Percentiles rank a stretch among this genome's conserved stretches.
phyloP scores from a whole-genome alignment of 1,284 basidiomycete genomes.

The Violaceomyces palustris region DNA sequence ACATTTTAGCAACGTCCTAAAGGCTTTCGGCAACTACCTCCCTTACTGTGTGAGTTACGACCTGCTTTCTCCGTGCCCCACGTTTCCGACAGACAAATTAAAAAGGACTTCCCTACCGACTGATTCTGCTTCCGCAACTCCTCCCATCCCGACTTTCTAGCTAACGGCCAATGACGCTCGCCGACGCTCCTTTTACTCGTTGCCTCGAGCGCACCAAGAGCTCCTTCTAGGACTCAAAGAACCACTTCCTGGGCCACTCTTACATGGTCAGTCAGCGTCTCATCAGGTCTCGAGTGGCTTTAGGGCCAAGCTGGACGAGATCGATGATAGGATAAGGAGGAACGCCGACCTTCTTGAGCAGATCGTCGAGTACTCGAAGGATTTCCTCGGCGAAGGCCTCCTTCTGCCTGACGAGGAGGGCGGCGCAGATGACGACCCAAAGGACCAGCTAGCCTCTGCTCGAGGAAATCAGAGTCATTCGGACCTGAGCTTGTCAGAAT shows the following conservation, averaged over 20 bases:
- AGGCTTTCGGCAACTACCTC: slow-evolving; percentile 46
- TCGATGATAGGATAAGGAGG: slow-evolving; percentile 50
- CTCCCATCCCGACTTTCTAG: no score
- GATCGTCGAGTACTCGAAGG: slow-evolving; percentile 39
- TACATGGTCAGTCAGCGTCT: neutral
- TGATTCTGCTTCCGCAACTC: neutral
- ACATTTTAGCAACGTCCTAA: slow-evolving; percentile 44
- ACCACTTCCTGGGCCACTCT: slow-evolving; percentile 22
- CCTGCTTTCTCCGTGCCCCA: neutral
- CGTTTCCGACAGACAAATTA: no score
- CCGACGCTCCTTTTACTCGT: slow-evolving; percentile 32
- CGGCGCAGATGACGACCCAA: neutral
- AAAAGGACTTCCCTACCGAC: no score
- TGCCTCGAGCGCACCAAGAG: slow-evolving; percentile 39
- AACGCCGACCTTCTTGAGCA: slow-evolving; percentile 43
- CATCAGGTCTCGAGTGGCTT: slow-evolving; percentile 13
- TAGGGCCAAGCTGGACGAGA: slow-evolving; percentile 37
- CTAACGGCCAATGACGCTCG: slow-evolving; percentile 40
- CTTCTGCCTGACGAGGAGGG: slow-evolving; percentile 2
- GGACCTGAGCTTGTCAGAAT: no score
- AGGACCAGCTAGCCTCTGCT: no score
- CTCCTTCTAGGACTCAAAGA: slow-evolving; percentile 28
- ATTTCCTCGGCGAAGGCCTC: slow-evolving; percentile 32
- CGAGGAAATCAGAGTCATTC: no score
- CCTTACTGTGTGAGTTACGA: slow-evolving; percentile 32